Percentiles rank a stretch among this genome's conserved stretches.
These are phyloP conservation scores for Globisporangium heterothallicum DNA, from an alignment of 352 stramenopile genomes.

Conservation along the genomic window DNA sequence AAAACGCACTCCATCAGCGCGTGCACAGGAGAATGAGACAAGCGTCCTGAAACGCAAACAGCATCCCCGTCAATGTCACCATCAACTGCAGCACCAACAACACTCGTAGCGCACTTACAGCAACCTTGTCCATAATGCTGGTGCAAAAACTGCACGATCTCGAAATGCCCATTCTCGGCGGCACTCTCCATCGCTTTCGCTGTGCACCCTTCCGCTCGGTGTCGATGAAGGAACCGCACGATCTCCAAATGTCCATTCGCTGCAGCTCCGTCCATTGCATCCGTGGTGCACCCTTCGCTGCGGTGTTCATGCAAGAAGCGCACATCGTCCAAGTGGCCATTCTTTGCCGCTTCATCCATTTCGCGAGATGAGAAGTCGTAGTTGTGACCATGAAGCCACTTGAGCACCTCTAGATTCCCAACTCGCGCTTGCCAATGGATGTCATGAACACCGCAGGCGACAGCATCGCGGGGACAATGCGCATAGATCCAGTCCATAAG, in stretches of 20 bases:
- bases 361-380: slow-evolving; percentile 2
- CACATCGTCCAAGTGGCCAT: slow-evolving; percentile 1
- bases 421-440: slow-evolving; percentile 1
- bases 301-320: slow-evolving; percentile 3
- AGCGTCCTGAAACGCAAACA: too few species aligned
- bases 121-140: neutral
- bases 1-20: too few species aligned
- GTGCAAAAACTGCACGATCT: slow-evolving; percentile 3
- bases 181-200: slow-evolving; percentile 3
- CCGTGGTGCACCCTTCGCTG: slow-evolving; percentile 1
- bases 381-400: slow-evolving; percentile 2
- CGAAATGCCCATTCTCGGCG: neutral
- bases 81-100: too few species aligned
- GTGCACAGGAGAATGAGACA: too few species aligned
- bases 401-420: neutral
- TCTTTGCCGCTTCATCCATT: slow-evolving; percentile 9
- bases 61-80: too few species aligned
- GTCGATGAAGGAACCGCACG: slow-evolving; percentile 4
- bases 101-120: slow-evolving; percentile 1
- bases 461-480: neutral
- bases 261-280: slow-evolving; percentile 6
- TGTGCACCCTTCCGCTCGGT: slow-evolving; percentile 6
- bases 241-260: neutral
- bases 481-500: slow-evolving; percentile 2
- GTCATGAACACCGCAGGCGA: neutral